Conservation (phyloP, 2,329 filamentous ascomycete species). For the Aspergillus brasiliensis region DNA sequence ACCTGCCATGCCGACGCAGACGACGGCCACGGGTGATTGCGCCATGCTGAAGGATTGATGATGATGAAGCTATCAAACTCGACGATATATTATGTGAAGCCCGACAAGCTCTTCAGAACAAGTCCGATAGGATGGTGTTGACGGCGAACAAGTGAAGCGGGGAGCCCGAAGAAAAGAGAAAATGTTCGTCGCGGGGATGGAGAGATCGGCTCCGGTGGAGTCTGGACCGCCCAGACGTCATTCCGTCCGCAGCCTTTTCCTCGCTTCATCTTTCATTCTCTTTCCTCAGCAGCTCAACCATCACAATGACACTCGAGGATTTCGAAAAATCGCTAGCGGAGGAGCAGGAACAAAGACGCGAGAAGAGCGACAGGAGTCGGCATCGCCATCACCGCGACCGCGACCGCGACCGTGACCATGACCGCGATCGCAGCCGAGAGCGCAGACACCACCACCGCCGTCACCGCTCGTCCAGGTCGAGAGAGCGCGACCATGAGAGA, state of each 20-base stretch:
- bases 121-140: not conserved
- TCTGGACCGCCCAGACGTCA: conserved; percentile 37
- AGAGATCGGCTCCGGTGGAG: conserved; percentile 32
- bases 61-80: conserved; percentile 1
- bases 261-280: conserved; percentile 13
- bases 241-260: conserved; percentile 27
- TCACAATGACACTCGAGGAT: conserved; percentile 64
- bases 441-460: conserved; percentile 38
- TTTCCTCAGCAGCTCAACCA: conserved; percentile 15
- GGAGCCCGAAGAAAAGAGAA: conserved; percentile 14
- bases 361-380: conserved; percentile 41
- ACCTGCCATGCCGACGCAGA: conserved; percentile 97
- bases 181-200: conserved; percentile 34
- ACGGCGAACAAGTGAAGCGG: conserved; percentile 3
- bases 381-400: conserved; percentile 38
- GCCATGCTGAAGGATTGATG: conserved; percentile 44
- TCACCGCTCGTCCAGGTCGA: conserved; percentile 39
- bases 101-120: not conserved
- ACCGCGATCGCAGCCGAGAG: conserved; percentile 47
- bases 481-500: conserved; percentile 37
- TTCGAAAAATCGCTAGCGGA: conserved; percentile 77
- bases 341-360: conserved; percentile 47
- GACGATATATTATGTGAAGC: not conserved
- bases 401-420: conserved; percentile 21
- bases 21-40: conserved; percentile 71